Evolutionary conservation across 2,329 filamentous ascomycete genomes (phyloP).

Genomic region (Colletotrichum eremochloae): DNA sequence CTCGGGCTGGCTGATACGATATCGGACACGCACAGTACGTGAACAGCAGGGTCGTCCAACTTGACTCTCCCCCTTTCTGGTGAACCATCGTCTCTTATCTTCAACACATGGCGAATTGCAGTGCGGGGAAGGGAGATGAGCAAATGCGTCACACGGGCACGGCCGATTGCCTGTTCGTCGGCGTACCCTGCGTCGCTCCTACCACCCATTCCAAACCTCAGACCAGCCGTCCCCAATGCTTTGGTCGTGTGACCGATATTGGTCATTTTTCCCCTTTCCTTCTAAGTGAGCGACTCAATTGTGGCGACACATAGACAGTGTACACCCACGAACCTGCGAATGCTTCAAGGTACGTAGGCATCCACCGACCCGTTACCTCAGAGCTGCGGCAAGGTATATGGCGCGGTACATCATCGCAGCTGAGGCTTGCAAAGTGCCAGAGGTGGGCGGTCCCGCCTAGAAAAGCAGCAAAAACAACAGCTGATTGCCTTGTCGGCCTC

Average conservation of each 20-base stretch:
- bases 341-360: not conserved
- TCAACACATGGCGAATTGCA: not conserved
- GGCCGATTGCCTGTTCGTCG: not conserved
- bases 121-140: slow-evolving; percentile 9
- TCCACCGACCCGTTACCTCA: not conserved
- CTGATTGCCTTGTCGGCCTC: slow-evolving; percentile 6
- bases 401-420: slow-evolving; percentile 2
- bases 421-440: slow-evolving; percentile 1
- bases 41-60: slow-evolving; percentile 4
- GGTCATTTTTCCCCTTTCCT: not conserved
- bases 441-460: slow-evolving; percentile 2
- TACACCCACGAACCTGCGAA: not conserved
- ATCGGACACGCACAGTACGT: slow-evolving; percentile 7
- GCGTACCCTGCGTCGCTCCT: not conserved
- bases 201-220: slow-evolving; percentile 4
- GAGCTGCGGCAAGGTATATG: not conserved
- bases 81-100: not conserved
- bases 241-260: slow-evolving; percentile 24
- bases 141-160: slow-evolving; percentile 12
- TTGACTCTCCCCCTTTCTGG: not conserved
- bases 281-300: not conserved
- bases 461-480: slow-evolving; percentile 20
- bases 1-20: slow-evolving; percentile 10
- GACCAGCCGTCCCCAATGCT: slow-evolving; percentile 16
- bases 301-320: not conserved